Evolutionary conservation across 2,329 filamentous ascomycete species (phyloP), one percentile per base, ranked within the genome.

Genomic region (Aspergillaceae sp.): DNA sequence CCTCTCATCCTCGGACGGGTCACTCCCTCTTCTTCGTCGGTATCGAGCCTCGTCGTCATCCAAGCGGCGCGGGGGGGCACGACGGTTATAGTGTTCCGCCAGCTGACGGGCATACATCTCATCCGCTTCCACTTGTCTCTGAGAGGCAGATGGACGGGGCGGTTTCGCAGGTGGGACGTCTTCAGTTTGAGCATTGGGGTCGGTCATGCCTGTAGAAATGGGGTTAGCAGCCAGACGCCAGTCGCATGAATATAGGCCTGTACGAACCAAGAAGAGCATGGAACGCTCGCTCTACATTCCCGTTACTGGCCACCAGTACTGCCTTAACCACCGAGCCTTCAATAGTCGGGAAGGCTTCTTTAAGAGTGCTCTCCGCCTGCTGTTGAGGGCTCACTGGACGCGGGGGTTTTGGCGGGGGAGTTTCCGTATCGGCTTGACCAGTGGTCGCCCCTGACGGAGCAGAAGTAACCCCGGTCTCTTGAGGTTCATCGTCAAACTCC

Each of bases 81-180:
- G 62, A 41, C 61, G 64, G 47, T 87, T 82, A 69, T 90, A 97
- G 58, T 96, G 89, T 66, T 96, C 85, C 2, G 91, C 90, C 30
- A 98, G 79, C 67, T 94, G 90, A 51, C 92, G 85, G 32, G 91
- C 91, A 68, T 94, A 95, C 55, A 84, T 74, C 66, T 96, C 91
- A 66, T 97, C 91, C 33, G 87, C 83, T 67, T 94, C 88, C 45
- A 98, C 64, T 71, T 98, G 92, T 51, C 79, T 84, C 67, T 84
- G 79, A 7, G 83, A 77, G 38, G 80, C 75, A 51, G 75, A 70
- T 5, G 88, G 87, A 42, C 87, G 80, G n/a, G 88, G 88, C 29
- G 89, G 89, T 58, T 84, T 86, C 9, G 84, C 83, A 5, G 86
- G 84, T n/a, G 87, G 83, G 19, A 74, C 47, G 47, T 62, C 70